phyloP scores from a whole-genome alignment of 1,284 basidiomycete species.

The Cryptococcus sp. region DNA sequence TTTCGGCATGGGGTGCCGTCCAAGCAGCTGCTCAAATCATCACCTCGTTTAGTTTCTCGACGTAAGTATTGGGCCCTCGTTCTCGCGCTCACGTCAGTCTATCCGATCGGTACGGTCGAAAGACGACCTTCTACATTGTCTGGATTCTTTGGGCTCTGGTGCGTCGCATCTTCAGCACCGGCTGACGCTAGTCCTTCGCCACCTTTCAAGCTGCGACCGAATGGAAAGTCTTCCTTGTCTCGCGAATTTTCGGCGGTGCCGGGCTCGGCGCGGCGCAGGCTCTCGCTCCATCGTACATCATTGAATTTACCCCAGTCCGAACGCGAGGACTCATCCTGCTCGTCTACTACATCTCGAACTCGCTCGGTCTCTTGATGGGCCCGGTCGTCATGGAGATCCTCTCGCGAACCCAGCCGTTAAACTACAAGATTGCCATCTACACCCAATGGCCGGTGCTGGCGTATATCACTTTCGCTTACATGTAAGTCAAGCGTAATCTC shows the following conservation, averaged over 20 bases:
- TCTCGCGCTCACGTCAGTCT: neutral
- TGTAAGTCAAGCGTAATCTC: neutral
- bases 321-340: neutral
- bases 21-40: constrained; percentile 1
- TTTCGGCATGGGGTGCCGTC: neutral
- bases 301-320: neutral
- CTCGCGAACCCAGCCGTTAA: neutral
- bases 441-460: neutral
- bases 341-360: neutral
- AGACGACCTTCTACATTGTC: neutral
- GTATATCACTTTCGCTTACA: neutral
- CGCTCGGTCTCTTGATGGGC: neutral
- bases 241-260: neutral
- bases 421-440: neutral
- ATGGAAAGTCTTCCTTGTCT: neutral
- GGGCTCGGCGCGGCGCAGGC: neutral
- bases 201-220: neutral
- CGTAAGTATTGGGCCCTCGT: neutral
- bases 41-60: neutral
- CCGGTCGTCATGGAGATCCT: neutral
- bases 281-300: neutral
- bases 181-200: neutral
- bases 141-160: neutral
- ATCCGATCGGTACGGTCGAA: neutral
- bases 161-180: neutral